Evolutionary conservation across 2,329 filamentous ascomycete species (phyloP), one percentile per base, ranked within the genome.

Genomic region (Stachybotrys chlorohalonatus): DNA sequence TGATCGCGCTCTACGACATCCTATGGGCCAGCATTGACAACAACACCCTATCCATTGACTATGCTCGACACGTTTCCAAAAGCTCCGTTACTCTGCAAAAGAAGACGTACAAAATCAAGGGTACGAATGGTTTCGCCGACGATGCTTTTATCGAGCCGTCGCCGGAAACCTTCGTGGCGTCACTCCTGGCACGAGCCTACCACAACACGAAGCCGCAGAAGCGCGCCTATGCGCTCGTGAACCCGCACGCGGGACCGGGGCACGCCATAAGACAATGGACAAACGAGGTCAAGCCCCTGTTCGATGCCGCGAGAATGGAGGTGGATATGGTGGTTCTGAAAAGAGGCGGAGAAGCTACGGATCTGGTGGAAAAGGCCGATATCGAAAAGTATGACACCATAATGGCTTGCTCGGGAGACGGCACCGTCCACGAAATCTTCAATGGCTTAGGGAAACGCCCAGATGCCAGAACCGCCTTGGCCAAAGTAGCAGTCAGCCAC

Each of bases 401-500:
- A 13, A 84, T 93, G 31, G 89, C 90, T 58, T 94, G 90, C 66
- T 96, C 93, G 1, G 94, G 94, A 5, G 94, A 99, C 63, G 94
- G 94, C 9, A 78, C 96, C 46, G 87, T 90, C 0, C 87, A 96
- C 67, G 94, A 99, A 70, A 87, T 96, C 8, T 96, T 96, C 75
- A 97, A 99, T 66, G 94, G 94, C 0, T 74, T 99, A 36, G 91
- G 83, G 13, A 86, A 84, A 70, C 85, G 90, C 46, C 66, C 79
- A 5, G 89, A 96, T 70, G 91, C 91, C 17, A 76, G 78, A 36
- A 80, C 80, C 54, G 94, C 93, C 0, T 73, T 99, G 57, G 74
- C 78, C 24, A 88, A 86, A 63, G 73, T 97, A 13, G 89, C 94
- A 1, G 84, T 99, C 2, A 86, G 85, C 24, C 90, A 96, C 65